Conservation (phyloP, 441 rosid species). For the Euphorbia schlechtendalii region DNA sequence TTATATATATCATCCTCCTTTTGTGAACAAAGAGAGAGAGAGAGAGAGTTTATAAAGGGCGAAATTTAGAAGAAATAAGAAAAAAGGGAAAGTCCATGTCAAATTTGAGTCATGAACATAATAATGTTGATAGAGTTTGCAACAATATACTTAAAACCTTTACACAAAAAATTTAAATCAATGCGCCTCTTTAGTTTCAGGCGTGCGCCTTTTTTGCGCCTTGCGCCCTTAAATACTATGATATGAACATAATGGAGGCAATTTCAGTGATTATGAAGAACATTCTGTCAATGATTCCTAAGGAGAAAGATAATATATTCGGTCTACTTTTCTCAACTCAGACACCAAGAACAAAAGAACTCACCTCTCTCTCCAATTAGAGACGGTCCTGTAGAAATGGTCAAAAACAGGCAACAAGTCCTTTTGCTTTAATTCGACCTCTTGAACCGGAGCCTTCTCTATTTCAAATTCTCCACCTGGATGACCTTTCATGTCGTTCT, state of each 20-base stretch:
- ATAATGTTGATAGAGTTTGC: too few species aligned
- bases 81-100: too few species aligned
- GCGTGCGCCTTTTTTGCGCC: too few species aligned
- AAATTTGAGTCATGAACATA: too few species aligned
- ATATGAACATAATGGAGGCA: neutral
- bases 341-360: neutral
- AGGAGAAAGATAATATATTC: neutral
- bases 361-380: constrained; percentile 23
- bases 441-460: constrained; percentile 55
- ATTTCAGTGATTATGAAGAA: neutral
- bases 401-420: constrained; percentile 83
- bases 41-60: too few species aligned
- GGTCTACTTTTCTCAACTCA: neutral
- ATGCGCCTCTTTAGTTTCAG: too few species aligned
- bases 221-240: too few species aligned
- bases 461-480: constrained; percentile 67
- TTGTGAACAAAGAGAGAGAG: too few species aligned
- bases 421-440: constrained; percentile 70
- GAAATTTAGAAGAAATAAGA: too few species aligned
- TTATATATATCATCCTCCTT: too few species aligned
- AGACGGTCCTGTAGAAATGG: constrained; percentile 47
- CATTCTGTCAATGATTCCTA: neutral
- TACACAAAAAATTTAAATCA: too few species aligned
- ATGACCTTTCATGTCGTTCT: constrained; percentile 21
- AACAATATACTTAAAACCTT: too few species aligned